Base-by-base conservation (phyloP, 2,329 filamentous ascomycete species). In the Claviceps spartinae region DNA sequence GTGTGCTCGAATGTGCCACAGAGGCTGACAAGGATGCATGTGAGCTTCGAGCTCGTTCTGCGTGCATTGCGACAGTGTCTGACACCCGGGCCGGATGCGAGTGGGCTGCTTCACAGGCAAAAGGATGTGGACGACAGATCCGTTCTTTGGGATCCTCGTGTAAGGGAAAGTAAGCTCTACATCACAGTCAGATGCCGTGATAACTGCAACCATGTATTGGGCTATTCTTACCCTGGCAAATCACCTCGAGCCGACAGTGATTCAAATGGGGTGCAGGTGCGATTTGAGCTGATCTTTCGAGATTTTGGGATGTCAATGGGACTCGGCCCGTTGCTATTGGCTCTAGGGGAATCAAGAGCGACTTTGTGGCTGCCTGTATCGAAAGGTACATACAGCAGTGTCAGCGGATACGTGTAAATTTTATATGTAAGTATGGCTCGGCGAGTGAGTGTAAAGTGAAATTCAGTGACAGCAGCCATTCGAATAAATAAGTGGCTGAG, bases 201-300 rank as follows among this genome's bases (percentile, higher is more conserved):
- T 11, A 30, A 30, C 26, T 16, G 30, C 26, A 37, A 13, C 5
- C 5, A 7, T 18, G 13, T 22, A 49, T 16, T 47, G 6, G 8
- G 13, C 13, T 37, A 14, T 16, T 49, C 74, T 61, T 73, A 82
- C 79, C 78, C 78, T 61, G 70, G 71, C 48, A 78, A 60, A 62
- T 82, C 79, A 50, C 79, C 79, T 51, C 79, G 70, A 45, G 75
- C 79, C 26, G 78, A 79, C 22, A 82, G 63, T 55, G 72, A 73
- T 56, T 72, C 72, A 22, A 68, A 71, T 20, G 71, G 71, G 24
- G 70, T 76, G 58, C 68, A 67, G 46, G 66, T 61, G 48, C 68
- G 66, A 48, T 69, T 62, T 54, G 64, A 64, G 47, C 65, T 71
- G 55, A 69, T 59, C 53, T 68, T 72, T 56, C 64, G 69, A 46